Evolutionary conservation across 371 early-diverging fungal genomes (phyloP).

Genomic region (Mortierella sp.): DNA sequence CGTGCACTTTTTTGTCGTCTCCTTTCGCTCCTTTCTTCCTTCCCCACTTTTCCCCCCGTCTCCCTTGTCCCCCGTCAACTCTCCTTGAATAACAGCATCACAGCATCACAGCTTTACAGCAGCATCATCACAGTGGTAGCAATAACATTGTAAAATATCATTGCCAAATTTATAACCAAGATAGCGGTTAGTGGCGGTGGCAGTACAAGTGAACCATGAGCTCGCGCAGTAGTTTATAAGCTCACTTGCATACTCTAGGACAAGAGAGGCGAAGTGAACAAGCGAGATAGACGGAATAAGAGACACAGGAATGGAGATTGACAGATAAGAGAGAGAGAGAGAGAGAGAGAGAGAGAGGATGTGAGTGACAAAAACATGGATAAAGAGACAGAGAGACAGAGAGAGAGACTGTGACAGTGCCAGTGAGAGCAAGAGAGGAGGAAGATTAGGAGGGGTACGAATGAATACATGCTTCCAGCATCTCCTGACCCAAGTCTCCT

Average conservation of each 20-base stretch:
- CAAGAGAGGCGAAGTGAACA: not conserved
- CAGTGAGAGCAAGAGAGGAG: not conserved
- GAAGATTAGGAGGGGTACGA: not conserved
- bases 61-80: conserved; percentile 6
- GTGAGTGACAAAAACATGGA: not conserved
- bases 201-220: too few species aligned
- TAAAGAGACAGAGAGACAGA: not conserved
- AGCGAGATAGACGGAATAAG: not conserved
- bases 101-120: too few species aligned
- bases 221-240: too few species aligned
- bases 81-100: conserved; percentile 11
- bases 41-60: not conserved
- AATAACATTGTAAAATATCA: too few species aligned
- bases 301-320: not conserved
- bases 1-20: not conserved
- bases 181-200: too few species aligned
- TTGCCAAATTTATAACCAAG: too few species aligned
- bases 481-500: conserved; percentile 2
- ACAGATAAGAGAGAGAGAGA: not conserved
- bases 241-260: too few species aligned
- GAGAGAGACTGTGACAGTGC: not conserved
- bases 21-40: conserved; percentile 11
- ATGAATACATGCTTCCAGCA: not conserved
- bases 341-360: not conserved
- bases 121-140: too few species aligned